Percentiles rank a stretch among this genome's conserved stretches.
Evolutionary conservation across 352 stramenopile species (phyloP).

Genomic region (Globisporangium middletonii): DNA sequence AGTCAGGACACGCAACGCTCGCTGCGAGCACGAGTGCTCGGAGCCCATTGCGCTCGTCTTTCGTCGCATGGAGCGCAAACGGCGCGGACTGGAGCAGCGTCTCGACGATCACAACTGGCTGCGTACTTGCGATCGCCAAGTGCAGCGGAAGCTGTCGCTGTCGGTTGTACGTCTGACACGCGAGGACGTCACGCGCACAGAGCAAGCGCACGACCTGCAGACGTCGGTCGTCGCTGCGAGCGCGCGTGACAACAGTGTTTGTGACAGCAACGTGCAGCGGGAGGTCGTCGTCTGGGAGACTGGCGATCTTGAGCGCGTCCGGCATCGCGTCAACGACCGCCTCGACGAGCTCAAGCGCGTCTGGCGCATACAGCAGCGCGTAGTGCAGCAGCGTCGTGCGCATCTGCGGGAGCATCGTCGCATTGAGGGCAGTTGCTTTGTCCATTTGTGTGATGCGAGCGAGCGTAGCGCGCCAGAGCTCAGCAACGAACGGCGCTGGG

Average conservation of each 20-base stretch:
- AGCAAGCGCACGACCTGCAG: slow-evolving; percentile 12
- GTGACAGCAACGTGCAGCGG: slow-evolving; percentile 44
- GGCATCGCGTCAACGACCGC: slow-evolving; percentile 28
- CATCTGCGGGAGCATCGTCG: slow-evolving; percentile 27
- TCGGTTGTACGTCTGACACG: slow-evolving; percentile 38
- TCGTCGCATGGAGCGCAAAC: slow-evolving; percentile 22
- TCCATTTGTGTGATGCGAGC: background rate
- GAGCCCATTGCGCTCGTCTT: slow-evolving; percentile 31
- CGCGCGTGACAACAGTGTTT: background rate
- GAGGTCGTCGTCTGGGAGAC: slow-evolving; percentile 24
- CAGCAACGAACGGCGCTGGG: slow-evolving; percentile 10
- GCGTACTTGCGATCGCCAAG: slow-evolving; percentile 25
- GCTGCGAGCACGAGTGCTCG: slow-evolving; percentile 38
- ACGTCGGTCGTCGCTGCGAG: background rate
- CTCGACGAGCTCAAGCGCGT: slow-evolving; percentile 19
- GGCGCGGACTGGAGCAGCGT: slow-evolving; percentile 29
- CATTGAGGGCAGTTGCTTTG: slow-evolving; percentile 1
- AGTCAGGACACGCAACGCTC: slow-evolving; percentile 22
- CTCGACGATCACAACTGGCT: slow-evolving; percentile 16
- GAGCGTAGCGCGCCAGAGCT: slow-evolving; percentile 18
- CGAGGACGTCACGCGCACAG: slow-evolving; percentile 21
- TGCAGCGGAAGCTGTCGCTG: slow-evolving; percentile 45
- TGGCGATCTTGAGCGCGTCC: slow-evolving; percentile 18
- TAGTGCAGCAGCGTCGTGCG: slow-evolving; percentile 58
- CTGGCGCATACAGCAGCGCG: slow-evolving; percentile 34